A percentile compares a stretch with the other conserved stretches of the same genome.
These are phyloP conservation scores for Cryptococcus jaspeensis DNA, from an alignment of 1,284 basidiomycete species.

Conservation along the genomic window DNA sequence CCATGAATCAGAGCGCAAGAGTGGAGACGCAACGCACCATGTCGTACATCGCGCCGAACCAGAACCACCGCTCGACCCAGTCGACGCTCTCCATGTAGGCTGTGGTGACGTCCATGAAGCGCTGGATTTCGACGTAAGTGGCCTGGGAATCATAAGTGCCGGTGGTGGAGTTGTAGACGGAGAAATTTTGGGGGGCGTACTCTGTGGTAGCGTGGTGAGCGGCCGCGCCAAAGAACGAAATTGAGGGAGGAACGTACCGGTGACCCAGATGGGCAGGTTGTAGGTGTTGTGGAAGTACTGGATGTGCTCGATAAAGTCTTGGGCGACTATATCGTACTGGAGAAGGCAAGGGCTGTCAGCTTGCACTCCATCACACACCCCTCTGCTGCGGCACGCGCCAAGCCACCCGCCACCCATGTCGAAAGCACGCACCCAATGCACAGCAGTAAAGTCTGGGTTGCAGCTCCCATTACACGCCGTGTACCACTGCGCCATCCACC, in stretches of 20 bases:
- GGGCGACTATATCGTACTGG: slow-evolving; percentile 60
- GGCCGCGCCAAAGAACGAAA: background rate
- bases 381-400: background rate
- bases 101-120: slow-evolving; percentile 54
- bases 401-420: background rate
- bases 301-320: slow-evolving; percentile 59
- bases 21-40: slow-evolving; percentile 25
- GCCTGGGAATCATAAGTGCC: slow-evolving; percentile 36
- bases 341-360: background rate
- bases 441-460: slow-evolving; percentile 54
- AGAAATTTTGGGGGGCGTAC: slow-evolving; percentile 49
- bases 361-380: too few relatives aligned
- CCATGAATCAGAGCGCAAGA: too few relatives aligned
- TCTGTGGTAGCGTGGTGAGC: slow-evolving; percentile 14
- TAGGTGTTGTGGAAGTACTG: slow-evolving; percentile 59
- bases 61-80: slow-evolving; percentile 57
- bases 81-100: slow-evolving; percentile 52
- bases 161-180: slow-evolving; percentile 22
- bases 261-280: slow-evolving; percentile 59
- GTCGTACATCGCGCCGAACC: slow-evolving; percentile 55
- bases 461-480: slow-evolving; percentile 51
- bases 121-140: slow-evolving; percentile 46
- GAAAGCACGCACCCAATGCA: slow-evolving; percentile 44
- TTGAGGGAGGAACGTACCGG: slow-evolving; percentile 60
- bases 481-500: slow-evolving; percentile 54